A percentile compares a stretch with the other conserved stretches of the same genome.
These are phyloP conservation scores for Arabis hirsuta DNA, from an alignment of 345 rosid species.

Conservation along the genomic window DNA sequence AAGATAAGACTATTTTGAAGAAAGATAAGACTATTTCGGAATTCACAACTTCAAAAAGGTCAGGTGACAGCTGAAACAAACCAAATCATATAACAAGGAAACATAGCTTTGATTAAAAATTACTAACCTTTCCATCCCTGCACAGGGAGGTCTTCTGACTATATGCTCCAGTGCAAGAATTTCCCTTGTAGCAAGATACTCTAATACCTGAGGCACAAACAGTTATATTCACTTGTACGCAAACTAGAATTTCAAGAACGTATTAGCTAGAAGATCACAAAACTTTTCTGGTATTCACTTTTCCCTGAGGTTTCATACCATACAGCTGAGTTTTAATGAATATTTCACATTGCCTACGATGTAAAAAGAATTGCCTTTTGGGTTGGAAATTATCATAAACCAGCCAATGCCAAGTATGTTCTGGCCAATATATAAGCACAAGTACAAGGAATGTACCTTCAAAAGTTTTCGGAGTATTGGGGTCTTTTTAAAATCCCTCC, in stretches of 20 bases:
- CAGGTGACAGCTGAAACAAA: conserved; percentile 9
- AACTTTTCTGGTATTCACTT: conserved; percentile 16
- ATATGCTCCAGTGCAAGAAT: conserved; percentile 83
- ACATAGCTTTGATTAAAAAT: conserved; percentile 2
- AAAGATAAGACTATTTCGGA: conserved; percentile 29
- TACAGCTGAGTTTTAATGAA: neutral
- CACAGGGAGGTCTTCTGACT: conserved; percentile 79
- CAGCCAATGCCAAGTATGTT: conserved; percentile 17
- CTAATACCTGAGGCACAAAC: conserved; percentile 68
- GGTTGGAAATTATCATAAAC: conserved; percentile 17
- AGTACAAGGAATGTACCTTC: conserved; percentile 58
- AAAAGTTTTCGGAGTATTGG: conserved; percentile 97
- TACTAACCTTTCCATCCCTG: conserved; percentile 87
- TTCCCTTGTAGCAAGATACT: conserved; percentile 79
- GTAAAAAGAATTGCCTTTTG: conserved; percentile 24
- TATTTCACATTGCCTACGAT: conserved; percentile 7
- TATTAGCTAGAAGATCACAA: neutral
- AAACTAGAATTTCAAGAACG: conserved; percentile 14
- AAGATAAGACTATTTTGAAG: conserved; percentile 30
- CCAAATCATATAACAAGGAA: neutral
- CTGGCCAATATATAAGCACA: conserved; percentile 4
- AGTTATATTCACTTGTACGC: conserved; percentile 18
- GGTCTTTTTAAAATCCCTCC: conserved; percentile 88
- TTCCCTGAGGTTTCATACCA: conserved; percentile 13
- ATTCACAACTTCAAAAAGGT: conserved; percentile 10